Evolutionary conservation across 2,329 filamentous ascomycete genomes (phyloP).

Genomic region (Curvularia sp.): DNA sequence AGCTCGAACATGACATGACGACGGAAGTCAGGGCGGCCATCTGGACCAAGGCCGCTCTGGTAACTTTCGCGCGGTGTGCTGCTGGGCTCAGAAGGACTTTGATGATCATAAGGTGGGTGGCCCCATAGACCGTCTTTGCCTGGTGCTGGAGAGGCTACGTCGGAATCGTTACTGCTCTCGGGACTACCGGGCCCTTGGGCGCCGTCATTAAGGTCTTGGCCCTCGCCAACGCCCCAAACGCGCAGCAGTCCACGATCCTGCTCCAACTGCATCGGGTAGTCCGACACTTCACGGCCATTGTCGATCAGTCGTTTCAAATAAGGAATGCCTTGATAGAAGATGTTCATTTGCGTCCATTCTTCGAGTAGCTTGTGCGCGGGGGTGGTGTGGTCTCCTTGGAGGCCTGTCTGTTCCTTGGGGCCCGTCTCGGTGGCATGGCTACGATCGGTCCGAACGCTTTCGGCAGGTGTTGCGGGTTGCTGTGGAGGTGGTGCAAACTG

Average conservation of each 20-base stretch:
- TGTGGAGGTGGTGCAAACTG: slow-evolving; percentile 30
- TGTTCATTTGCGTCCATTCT: slow-evolving; percentile 64
- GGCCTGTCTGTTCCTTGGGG: slow-evolving; percentile 50
- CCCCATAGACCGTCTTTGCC: slow-evolving; percentile 60
- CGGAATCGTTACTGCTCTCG: slow-evolving; percentile 49
- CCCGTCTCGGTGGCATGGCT: slow-evolving; percentile 25
- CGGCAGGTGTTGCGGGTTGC: slow-evolving; percentile 44
- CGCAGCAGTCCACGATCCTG: slow-evolving; percentile 75
- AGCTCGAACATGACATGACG: slow-evolving; percentile 58
- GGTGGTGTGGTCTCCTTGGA: slow-evolving; percentile 87
- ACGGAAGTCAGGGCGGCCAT: slow-evolving; percentile 63
- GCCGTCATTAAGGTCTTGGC: slow-evolving; percentile 64
- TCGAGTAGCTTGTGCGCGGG: slow-evolving; percentile 81
- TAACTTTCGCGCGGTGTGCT: slow-evolving; percentile 38
- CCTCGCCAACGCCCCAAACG: slow-evolving; percentile 81
- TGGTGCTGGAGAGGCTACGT: slow-evolving; percentile 51
- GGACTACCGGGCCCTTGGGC: slow-evolving; percentile 46
- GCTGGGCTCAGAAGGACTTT: slow-evolving; percentile 38
- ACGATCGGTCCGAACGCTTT: slow-evolving; percentile 41
- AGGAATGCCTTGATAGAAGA: slow-evolving; percentile 61
- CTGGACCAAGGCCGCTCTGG: slow-evolving; percentile 60
- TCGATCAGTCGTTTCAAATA: slow-evolving; percentile 69
- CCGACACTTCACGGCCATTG: slow-evolving; percentile 64
- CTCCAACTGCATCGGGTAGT: slow-evolving; percentile 79
- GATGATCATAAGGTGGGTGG: slow-evolving; percentile 51